phyloP scores from a whole-genome alignment of 2,329 filamentous ascomycete genomes.

The Rosellinia necatrix region DNA sequence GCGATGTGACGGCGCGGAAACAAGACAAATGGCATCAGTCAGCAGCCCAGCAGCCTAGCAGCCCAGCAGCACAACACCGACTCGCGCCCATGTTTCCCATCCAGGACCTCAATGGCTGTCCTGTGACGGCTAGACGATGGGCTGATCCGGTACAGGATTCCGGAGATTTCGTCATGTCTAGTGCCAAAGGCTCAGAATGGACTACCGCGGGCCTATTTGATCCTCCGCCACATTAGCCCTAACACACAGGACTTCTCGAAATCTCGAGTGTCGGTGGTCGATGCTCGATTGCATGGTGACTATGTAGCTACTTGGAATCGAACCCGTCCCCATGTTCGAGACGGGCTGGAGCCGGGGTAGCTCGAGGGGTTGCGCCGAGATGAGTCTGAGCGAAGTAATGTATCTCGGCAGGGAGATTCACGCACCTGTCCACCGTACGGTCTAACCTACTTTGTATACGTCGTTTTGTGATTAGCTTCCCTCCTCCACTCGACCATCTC shows the following conservation, averaged over 20 bases:
- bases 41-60: no score
- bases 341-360: conserved; percentile 14
- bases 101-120: conserved; percentile 15
- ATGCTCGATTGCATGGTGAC: no score
- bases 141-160: conserved; percentile 37
- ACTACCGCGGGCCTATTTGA: conserved; percentile 6
- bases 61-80: no score
- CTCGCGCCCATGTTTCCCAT: conserved; percentile 11
- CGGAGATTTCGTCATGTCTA: conserved; percentile 36
- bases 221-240: neutral
- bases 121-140: conserved; percentile 22
- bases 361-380: conserved; percentile 9
- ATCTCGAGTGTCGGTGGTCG: neutral
- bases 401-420: no score
- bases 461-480: conserved; percentile 19
- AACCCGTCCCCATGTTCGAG: conserved; percentile 16
- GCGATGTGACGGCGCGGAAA: conserved; percentile 12
- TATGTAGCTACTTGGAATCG: conserved; percentile 9
- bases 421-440: neutral
- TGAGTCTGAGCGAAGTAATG: conserved; percentile 8
- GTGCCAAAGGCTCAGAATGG: conserved; percentile 22
- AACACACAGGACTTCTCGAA: neutral
- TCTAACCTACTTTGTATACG: no score
- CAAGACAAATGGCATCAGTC: conserved; percentile 12
- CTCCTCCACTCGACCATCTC: conserved; percentile 21